Percentiles rank a stretch among this genome's conserved stretches.
phyloP scores from a whole-genome alignment of 495 filamentous ascomycete genomes.

The Margaritispora aquatica region DNA sequence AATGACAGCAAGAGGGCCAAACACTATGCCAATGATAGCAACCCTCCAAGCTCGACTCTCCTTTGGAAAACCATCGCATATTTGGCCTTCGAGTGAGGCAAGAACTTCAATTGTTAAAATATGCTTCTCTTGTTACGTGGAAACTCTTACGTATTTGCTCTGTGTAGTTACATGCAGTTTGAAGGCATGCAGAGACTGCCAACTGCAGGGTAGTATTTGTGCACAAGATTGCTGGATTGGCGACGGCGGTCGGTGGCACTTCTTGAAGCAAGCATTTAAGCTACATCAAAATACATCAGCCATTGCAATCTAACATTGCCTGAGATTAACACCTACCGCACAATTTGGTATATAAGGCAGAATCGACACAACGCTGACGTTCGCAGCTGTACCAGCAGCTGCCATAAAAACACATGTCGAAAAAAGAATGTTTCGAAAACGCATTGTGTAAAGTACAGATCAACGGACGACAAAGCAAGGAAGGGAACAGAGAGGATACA shows the following conservation, averaged over 20 bases:
- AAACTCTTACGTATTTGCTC: conserved; percentile 4
- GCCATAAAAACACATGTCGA: not conserved
- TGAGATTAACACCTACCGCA: conserved; percentile 1
- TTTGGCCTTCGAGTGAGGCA: not conserved
- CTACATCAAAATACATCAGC: not conserved
- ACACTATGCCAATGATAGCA: not conserved
- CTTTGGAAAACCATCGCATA: conserved; percentile 4
- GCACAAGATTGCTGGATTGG: conserved; percentile 1
- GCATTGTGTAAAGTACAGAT: not conserved
- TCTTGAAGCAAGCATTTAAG: not conserved
- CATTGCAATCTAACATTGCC: not conserved
- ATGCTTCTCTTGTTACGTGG: not conserved
- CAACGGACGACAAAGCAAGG: not conserved
- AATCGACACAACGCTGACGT: not conserved
- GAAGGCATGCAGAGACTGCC: not conserved
- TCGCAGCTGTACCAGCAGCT: not conserved
- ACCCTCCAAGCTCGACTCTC: conserved; percentile 1
- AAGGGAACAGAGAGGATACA: not conserved
- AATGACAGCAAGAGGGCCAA: conserved; percentile 3
- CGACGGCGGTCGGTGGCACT: not conserved
- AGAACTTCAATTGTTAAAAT: not conserved
- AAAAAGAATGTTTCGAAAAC: not conserved
- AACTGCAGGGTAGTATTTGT: conserved; percentile 8
- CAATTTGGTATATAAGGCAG: not conserved
- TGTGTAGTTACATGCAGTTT: not conserved